Evolutionary conservation across 768 basidiomycete genomes (phyloP).

Genomic region (Nevesoporus exiguus): DNA sequence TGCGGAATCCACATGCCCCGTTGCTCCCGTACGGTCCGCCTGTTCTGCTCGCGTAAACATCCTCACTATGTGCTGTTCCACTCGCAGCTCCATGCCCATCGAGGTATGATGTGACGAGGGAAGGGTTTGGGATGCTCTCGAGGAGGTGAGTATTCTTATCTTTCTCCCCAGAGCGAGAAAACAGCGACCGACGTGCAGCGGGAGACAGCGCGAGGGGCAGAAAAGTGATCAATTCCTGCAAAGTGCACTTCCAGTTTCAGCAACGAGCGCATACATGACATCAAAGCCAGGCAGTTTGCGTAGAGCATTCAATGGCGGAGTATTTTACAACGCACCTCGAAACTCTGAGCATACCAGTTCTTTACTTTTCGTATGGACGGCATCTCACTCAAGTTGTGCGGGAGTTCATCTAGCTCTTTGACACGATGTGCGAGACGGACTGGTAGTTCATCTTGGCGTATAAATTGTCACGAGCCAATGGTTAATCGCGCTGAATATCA

Average conservation of each 20-base stretch:
- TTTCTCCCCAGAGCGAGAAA: slow-evolving; percentile 39
- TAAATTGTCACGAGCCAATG: background rate
- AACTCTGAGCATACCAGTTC: slow-evolving; percentile 98
- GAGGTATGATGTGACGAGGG: slow-evolving; percentile 38
- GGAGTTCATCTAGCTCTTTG: slow-evolving; percentile 91
- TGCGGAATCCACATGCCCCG: slow-evolving; percentile 35
- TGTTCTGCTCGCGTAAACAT: background rate
- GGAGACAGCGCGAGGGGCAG: slow-evolving; percentile 70
- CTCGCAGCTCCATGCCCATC: slow-evolving; percentile 32
- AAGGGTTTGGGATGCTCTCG: slow-evolving; percentile 78
- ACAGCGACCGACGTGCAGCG: slow-evolving; percentile 64
- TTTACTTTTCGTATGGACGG: slow-evolving; percentile 91
- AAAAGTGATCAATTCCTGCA: slow-evolving; percentile 85
- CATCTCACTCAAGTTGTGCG: slow-evolving; percentile 89
- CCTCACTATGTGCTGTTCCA: slow-evolving; percentile 8
- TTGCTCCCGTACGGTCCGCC: slow-evolving; percentile 15
- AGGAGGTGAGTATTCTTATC: slow-evolving; percentile 47
- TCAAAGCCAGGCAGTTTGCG: background rate
- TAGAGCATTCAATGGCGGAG: too few species aligned
- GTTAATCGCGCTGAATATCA: background rate
- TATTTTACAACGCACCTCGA: slow-evolving; percentile 69
- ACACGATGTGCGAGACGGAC: slow-evolving; percentile 94
- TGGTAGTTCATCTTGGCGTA: slow-evolving; percentile 76
- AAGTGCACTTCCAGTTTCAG: background rate
- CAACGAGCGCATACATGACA: background rate